These are phyloP conservation scores for Mrakia blollopis DNA, from an alignment of 768 basidiomycete genomes.

Conservation along the genomic window DNA sequence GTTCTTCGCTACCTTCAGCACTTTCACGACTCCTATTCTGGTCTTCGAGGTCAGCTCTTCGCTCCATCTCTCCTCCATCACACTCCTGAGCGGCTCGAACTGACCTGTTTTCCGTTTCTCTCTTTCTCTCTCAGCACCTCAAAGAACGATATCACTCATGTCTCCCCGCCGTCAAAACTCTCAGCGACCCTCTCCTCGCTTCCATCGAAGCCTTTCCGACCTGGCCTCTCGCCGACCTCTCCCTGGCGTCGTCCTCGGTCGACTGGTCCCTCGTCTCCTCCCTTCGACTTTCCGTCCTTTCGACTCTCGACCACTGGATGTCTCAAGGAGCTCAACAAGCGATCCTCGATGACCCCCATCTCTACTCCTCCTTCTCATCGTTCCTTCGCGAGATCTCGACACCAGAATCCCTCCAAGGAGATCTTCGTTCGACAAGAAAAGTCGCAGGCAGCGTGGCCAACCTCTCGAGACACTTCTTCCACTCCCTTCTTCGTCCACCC, in stretches of 20 bases:
- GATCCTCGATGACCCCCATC: constrained; percentile 62
- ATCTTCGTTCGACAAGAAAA: not conserved
- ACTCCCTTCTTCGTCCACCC: constrained; percentile 4
- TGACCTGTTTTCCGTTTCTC: too few species aligned
- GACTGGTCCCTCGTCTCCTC: constrained; percentile 25
- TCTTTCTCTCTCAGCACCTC: constrained; percentile 53
- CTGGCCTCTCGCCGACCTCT: constrained; percentile 39
- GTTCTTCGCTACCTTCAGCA: constrained; percentile 80
- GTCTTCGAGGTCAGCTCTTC: constrained; percentile 68
- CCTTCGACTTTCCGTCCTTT: constrained; percentile 34
- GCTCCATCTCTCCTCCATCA: not conserved
- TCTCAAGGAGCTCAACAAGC: constrained; percentile 70
- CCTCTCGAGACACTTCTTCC: not conserved
- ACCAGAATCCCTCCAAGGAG: not conserved
- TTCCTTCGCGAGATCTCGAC: constrained; percentile 51
- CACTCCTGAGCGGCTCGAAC: not conserved
- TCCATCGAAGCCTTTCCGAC: constrained; percentile 42
- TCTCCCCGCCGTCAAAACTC: constrained; percentile 49
- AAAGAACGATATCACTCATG: constrained; percentile 64
- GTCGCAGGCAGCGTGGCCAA: not conserved
- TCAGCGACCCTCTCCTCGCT: constrained; percentile 52
- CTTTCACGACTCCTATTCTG: constrained; percentile 71
- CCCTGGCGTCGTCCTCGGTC: constrained; percentile 34
- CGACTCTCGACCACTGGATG: constrained; percentile 62
- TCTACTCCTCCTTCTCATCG: constrained; percentile 55